Evolutionary conservation across 2,329 filamentous ascomycete genomes (phyloP), one percentile per base, ranked within the genome.

Genomic region (Neonectria ditissima): DNA sequence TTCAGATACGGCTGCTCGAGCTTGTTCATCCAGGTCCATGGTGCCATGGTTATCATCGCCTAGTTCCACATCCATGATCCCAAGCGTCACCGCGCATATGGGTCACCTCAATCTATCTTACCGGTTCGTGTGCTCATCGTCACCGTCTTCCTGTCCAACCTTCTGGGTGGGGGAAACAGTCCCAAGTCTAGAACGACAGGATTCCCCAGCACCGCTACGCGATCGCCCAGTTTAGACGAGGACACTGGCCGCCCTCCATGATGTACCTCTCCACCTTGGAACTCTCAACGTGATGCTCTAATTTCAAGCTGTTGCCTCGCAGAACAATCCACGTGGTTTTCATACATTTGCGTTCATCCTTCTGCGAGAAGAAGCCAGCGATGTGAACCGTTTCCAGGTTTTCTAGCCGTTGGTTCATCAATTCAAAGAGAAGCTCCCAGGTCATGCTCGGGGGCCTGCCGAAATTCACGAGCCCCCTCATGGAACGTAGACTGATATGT

Each of bases 201-300:
- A 4, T 26, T 6, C 6, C 24, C 24, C 22, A n/a, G 4, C 26
- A 5, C 10, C 14, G 14, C 14, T 16, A 16, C 16, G 7, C 56
- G 16, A 63, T 56, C 34, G 41, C 53, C 67, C 65, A 70, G 13
- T 34, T 18, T 24, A 57, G 64, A 11, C 14, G 48, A 20, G 68
- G 69, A 53, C 66, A 69, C 44, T 71, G 54, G 11, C 69, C 69
- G 22, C 69, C 62, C 10, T 68, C 44, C 22, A 71, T 13, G 9
- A 71, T 56, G 28, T 56, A 71, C 48, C 44, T 58, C 59, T 69
- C 69, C 5, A 71, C 52, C 18, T 57, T 48, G 5, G 14, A 37
- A 4, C 62, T 64, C 7, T 59, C 54, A 26, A 58, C 64, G 4
- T 50, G 50, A 39, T 34, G 34, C 4, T 56, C n/a, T 30, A 48